Evolutionary conservation across 148 eudicot genomes (phyloP), one percentile per base, ranked within the genome.

Genomic region (Persicaria maculosa): DNA sequence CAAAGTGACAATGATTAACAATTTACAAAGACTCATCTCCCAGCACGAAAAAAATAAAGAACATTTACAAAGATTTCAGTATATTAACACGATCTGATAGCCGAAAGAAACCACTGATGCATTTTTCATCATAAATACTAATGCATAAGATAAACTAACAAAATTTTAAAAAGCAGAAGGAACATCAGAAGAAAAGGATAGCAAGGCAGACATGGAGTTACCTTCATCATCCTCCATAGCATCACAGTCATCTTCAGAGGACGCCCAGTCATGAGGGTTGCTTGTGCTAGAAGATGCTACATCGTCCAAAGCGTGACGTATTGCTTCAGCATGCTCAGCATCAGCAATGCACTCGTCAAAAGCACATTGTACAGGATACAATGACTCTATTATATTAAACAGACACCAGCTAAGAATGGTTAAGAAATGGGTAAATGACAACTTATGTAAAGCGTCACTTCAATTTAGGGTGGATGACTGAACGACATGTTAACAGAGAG

Each of bases 181-280:
- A 59, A 16, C 12, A 20, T 20, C 65, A 59, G 36, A 59, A 59
- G 40, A 59, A 59, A 59, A 7, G 9, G 25, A 58, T 40, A 59
- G 65, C 40, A 59, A 59, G 40, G 16, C 58, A n/a, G 58, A 53
- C 5, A 22, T 12, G 11, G 22, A 19, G 10, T 40, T 68, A 88
- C 96, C 96, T 83, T 88, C 88, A 84, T 76, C 91, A 78, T 90
- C 96, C 75, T 92, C 93, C 91, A 87, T 85, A 50, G 79, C 79
- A 72, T 92, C 96, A 47, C 84, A 87, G 71, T 92, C 97, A 67
- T 95, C 98, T 73, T 90, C 97, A 73, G 97, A 92, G 10, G 98
- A 86, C 11, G 91, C 81, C 98, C 97, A 94, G 71, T 88, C 82
- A 74, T 76, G 82, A 17, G 76, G 36, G 61, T 67, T 82, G 44